Evolutionary conservation across 805 yeast genomes (phyloP).

Genomic region (Teunomyces panamensis): DNA sequence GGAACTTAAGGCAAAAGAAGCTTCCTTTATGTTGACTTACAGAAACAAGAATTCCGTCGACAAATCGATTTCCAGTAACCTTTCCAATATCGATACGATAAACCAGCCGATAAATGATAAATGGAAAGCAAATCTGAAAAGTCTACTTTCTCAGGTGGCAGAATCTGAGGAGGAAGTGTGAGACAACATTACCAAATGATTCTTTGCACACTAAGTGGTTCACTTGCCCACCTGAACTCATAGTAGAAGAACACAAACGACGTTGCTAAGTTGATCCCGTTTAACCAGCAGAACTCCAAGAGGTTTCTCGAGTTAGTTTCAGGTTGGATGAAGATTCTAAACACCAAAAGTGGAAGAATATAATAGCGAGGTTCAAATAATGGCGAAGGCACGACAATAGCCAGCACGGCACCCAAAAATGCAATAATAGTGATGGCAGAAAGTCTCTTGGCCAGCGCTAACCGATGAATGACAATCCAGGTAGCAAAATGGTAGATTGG

Average conservation of each 20-base stretch:
- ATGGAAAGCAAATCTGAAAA: background rate
- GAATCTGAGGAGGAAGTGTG: conserved; percentile 2
- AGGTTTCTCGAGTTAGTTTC: conserved; percentile 36
- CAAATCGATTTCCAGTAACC: conserved; percentile 27
- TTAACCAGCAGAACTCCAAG: conserved; percentile 63
- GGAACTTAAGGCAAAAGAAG: conserved; percentile 19
- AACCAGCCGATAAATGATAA: conserved; percentile 9
- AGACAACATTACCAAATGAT: conserved; percentile 71
- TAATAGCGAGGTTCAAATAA: conserved; percentile 92
- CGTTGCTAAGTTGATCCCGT: conserved; percentile 51
- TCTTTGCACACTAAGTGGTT: conserved; percentile 59
- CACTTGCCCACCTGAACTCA: conserved; percentile 68
- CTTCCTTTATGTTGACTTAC: conserved; percentile 16
- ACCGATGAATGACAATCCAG: conserved; percentile 25
- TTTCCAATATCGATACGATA: conserved; percentile 21
- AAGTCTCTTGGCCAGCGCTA: conserved; percentile 9
- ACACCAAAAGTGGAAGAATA: conserved; percentile 73
- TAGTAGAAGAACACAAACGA: conserved; percentile 54
- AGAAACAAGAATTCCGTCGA: conserved; percentile 25
- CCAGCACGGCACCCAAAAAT: conserved; percentile 48
- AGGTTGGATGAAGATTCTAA: conserved; percentile 59
- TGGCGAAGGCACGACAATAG: conserved; percentile 84
- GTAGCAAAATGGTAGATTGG: conserved; percentile 70
- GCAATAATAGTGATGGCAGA: conserved; percentile 44
- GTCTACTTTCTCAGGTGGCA: conserved; percentile 1